These are phyloP conservation scores for Kluyveromyces lactis DNA, from an alignment of 805 yeast genomes.

Conservation along the genomic window DNA sequence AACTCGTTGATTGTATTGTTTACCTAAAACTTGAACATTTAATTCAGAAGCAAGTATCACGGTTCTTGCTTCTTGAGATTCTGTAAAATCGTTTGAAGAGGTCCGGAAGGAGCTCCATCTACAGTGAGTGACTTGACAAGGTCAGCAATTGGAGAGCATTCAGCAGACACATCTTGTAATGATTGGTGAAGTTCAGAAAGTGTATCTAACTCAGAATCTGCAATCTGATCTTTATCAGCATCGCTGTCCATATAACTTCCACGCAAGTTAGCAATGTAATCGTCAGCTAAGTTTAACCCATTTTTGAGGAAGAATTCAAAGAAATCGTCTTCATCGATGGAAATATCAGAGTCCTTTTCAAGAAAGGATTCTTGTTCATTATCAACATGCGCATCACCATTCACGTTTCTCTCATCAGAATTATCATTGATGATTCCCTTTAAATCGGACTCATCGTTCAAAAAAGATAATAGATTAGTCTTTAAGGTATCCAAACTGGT, in stretches of 20 bases:
- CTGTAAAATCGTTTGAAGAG: background rate
- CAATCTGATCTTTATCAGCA: too few relatives aligned
- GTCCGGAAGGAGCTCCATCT: background rate
- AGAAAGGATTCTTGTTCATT: too few relatives aligned
- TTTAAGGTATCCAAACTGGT: background rate
- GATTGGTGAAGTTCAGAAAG: background rate
- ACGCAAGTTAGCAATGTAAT: background rate
- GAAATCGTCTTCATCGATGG: constrained; percentile 59
- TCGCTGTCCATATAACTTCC: too few relatives aligned
- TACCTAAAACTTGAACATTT: too few relatives aligned
- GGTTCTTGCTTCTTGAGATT: background rate
- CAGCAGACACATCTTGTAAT: background rate
- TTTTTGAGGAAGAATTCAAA: constrained; percentile 54
- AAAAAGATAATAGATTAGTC: background rate
- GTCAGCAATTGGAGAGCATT: background rate
- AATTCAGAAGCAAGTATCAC: too few relatives aligned
- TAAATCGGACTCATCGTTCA: background rate
- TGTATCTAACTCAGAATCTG: background rate
- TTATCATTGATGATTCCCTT: background rate
- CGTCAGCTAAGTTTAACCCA: constrained; percentile 33
- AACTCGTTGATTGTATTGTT: too few relatives aligned
- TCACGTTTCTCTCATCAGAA: too few relatives aligned
- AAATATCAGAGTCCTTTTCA: background rate
- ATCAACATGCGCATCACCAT: too few relatives aligned
- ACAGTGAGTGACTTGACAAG: background rate